Conservation (phyloP, 164 flowering plant species). For the Euptelea pleiosperma region DNA sequence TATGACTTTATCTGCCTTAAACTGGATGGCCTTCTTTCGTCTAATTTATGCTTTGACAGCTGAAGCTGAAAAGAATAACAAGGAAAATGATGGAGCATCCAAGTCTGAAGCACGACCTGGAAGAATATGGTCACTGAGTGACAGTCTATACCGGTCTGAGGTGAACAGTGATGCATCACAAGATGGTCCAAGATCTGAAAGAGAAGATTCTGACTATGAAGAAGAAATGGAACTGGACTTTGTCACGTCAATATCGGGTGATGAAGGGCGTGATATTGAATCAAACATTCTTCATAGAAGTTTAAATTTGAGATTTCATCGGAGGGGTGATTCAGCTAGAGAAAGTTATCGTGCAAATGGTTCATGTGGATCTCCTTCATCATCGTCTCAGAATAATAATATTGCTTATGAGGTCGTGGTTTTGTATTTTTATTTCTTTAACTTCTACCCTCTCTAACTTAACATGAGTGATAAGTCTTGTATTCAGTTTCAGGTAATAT, state of each 20-base stretch:
- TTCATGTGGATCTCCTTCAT: constrained; percentile 55
- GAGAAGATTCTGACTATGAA: constrained; percentile 92
- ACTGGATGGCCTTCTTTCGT: too few relatives aligned
- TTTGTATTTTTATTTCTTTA: neutral
- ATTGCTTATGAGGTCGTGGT: constrained; percentile 52
- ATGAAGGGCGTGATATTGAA: constrained; percentile 65
- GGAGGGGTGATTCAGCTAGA: too few relatives aligned
- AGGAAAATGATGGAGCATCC: constrained; percentile 42
- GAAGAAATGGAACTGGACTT: constrained; percentile 87
- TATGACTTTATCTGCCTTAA: too few relatives aligned
- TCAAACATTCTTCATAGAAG: constrained; percentile 63
- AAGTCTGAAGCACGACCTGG: constrained; percentile 47
- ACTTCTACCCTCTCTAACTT: neutral
- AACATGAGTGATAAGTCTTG: neutral
- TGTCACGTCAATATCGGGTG: constrained; percentile 75
- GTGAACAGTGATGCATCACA: constrained; percentile 73
- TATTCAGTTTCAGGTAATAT: too few relatives aligned
- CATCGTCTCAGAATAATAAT: constrained; percentile 50
- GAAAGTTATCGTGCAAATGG: constrained; percentile 52
- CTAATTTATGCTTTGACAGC: constrained; percentile 47
- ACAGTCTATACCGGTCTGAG: constrained; percentile 63
- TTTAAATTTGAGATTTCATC: constrained; percentile 69
- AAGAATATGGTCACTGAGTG: constrained; percentile 62
- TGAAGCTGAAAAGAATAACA: constrained; percentile 57
- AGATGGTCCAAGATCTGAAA: constrained; percentile 82